A percentile compares a stretch with the other conserved stretches of the same genome.
phyloP scores from a whole-genome alignment of 257 asterid genomes.

The Jasminum sambac region DNA sequence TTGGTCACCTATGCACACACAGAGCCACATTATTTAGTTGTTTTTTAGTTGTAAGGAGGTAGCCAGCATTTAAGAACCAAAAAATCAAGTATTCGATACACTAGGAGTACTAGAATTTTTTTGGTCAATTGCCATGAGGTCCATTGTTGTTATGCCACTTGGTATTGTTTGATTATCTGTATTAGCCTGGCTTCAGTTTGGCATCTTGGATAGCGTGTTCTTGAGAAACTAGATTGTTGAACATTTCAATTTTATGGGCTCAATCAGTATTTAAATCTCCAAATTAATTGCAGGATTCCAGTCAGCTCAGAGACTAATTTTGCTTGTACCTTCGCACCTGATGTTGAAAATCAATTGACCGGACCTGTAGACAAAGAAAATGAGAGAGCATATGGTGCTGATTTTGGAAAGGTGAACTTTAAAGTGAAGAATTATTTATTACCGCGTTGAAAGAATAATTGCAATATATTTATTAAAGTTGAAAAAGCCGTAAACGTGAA shows the following conservation, averaged over 20 bases:
- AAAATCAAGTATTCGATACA: no score
- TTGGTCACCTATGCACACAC: no score
- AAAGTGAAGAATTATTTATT: slow-evolving; percentile 14
- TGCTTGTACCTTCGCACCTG: slow-evolving; percentile 14
- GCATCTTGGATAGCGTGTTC: neutral
- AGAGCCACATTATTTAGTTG: no score
- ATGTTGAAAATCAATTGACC: slow-evolving; percentile 22
- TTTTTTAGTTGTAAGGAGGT: no score
- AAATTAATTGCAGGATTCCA: slow-evolving; percentile 34
- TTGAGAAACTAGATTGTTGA: slow-evolving; percentile 10
- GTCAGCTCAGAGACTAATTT: slow-evolving; percentile 21
- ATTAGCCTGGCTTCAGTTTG: slow-evolving; percentile 12
- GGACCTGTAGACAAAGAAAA: slow-evolving; percentile 24
- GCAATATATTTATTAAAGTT: neutral
- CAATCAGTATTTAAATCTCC: neutral
- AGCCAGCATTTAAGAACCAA: no score
- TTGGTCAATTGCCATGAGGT: neutral
- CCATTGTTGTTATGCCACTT: slow-evolving; percentile 7
- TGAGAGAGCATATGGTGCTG: slow-evolving; percentile 24
- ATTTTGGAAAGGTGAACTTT: slow-evolving; percentile 35
- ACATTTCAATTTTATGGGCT: slow-evolving; percentile 1
- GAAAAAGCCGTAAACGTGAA: no score
- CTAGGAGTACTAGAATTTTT: no score
- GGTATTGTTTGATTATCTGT: slow-evolving; percentile 16
- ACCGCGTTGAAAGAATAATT: slow-evolving; percentile 10